Conservation (phyloP, 1,284 basidiomycete species). For the Cutaneotrichosporon sp. region DNA sequence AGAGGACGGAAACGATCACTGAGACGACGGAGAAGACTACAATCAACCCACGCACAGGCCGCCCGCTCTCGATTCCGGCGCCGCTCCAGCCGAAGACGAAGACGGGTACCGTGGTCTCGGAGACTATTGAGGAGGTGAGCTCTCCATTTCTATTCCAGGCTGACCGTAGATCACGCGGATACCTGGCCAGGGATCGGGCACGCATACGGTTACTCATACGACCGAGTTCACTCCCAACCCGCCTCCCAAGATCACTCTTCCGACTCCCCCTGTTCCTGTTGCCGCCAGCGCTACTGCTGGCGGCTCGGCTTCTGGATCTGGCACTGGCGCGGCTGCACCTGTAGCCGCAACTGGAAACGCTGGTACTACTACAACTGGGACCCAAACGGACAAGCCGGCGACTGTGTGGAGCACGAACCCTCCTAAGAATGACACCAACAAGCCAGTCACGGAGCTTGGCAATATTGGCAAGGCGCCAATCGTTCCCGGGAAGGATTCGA, state of each 20-base stretch:
- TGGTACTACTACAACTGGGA: slow-evolving; percentile 9
- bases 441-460: slow-evolving; percentile 1
- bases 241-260: background rate
- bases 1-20: slow-evolving; percentile 4
- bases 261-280: background rate
- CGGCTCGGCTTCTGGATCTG: background rate
- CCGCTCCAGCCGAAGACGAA: slow-evolving; percentile 14
- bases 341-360: background rate
- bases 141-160: too few relatives aligned
- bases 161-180: slow-evolving; percentile 16
- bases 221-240: background rate
- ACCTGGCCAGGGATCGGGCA: background rate
- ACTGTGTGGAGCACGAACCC: slow-evolving; percentile 37
- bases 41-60: slow-evolving; percentile 38
- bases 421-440: background rate
- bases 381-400: slow-evolving; percentile 13
- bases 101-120: slow-evolving; percentile 31
- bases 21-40: slow-evolving; percentile 7
- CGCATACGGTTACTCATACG: slow-evolving; percentile 5
- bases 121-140: slow-evolving; percentile 43
- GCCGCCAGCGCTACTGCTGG: too few relatives aligned
- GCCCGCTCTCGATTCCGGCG: slow-evolving; percentile 33
- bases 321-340: background rate
- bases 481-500: background rate
- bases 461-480: slow-evolving; percentile 18